Evolutionary conservation across 331 rosid species (phyloP).

Genomic region (Telfairia occidentalis): DNA sequence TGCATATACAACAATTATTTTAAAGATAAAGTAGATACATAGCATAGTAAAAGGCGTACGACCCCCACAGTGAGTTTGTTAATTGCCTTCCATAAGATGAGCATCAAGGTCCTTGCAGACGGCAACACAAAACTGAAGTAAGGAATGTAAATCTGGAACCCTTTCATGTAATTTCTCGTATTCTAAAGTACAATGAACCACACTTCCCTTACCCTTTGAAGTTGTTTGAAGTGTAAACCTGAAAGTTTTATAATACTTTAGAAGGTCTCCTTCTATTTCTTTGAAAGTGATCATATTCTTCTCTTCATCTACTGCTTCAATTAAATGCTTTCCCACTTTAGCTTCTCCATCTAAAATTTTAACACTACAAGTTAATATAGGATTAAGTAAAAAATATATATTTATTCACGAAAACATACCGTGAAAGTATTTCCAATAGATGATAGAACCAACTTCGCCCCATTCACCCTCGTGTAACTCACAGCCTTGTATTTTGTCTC

Average conservation of each 20-base stretch:
- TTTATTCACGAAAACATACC: neutral
- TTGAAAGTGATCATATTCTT: conserved; percentile 8
- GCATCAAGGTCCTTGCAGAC: conserved; percentile 5
- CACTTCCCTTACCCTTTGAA: neutral
- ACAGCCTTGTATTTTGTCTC: conserved; percentile 20
- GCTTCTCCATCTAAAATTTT: conserved; percentile 2
- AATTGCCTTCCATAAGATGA: neutral
- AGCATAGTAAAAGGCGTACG: too few species aligned
- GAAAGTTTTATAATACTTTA: neutral
- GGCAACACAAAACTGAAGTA: conserved; percentile 1
- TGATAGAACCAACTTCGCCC: conserved; percentile 30
- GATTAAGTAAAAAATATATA: neutral
- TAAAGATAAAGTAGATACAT: neutral
- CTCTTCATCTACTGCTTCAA: conserved; percentile 17
- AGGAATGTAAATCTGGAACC: neutral
- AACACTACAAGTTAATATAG: neutral
- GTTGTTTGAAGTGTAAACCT: neutral
- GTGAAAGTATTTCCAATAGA: conserved; percentile 23
- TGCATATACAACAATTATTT: neutral
- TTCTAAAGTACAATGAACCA: neutral
- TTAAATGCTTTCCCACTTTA: conserved; percentile 4
- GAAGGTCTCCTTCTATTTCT: neutral
- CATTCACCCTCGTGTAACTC: conserved; percentile 30
- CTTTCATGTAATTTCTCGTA: conserved; percentile 2
- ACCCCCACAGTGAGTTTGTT: too few species aligned